A percentile compares a stretch with the other conserved stretches of the same genome.
Evolutionary conservation across 495 filamentous ascomycete genomes (phyloP).

Genomic region (Oidiodendron maius): DNA sequence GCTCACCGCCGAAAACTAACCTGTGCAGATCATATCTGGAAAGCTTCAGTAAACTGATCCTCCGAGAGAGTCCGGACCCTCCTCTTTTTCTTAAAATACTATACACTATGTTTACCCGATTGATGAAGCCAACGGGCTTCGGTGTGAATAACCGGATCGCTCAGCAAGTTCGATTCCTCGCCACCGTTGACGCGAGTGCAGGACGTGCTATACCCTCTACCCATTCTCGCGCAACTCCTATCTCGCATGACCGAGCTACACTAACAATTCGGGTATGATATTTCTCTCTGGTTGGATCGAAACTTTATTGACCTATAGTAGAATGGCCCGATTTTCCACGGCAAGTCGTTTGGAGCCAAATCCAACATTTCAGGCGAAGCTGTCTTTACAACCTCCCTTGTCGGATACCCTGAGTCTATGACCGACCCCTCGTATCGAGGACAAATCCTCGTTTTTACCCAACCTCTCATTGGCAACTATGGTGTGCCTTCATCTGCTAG

Average conservation of each 20-base stretch:
- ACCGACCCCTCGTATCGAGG: conserved; percentile 98
- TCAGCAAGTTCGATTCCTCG: conserved; percentile 55
- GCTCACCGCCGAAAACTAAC: conserved; percentile 34
- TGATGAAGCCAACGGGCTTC: conserved; percentile 45
- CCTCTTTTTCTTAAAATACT: conserved; percentile 29
- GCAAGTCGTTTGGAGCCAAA: conserved; percentile 88
- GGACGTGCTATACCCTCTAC: conserved; percentile 47
- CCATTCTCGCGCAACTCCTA: conserved; percentile 44
- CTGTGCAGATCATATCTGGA: conserved; percentile 90
- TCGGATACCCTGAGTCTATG: conserved; percentile 96
- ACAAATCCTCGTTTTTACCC: conserved; percentile 97
- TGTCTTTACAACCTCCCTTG: conserved; percentile 89
- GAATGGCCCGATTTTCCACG: conserved; percentile 89
- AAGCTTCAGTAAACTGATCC: conserved; percentile 75
- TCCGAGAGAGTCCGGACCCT: conserved; percentile 15
- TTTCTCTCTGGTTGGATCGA: neutral
- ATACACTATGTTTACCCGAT: conserved; percentile 62
- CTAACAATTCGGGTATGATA: conserved; percentile 79
- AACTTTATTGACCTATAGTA: conserved; percentile 22
- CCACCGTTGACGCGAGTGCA: conserved; percentile 64
- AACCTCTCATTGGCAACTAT: conserved; percentile 98
- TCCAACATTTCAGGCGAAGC: conserved; percentile 90
- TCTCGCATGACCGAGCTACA: conserved; percentile 72
- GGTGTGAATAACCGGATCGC: conserved; percentile 22
- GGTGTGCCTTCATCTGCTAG: conserved; percentile 77